Percentiles rank a stretch among this genome's conserved stretches.
phyloP scores from a whole-genome alignment of 495 filamentous ascomycete species.

The Polyplosphaeria fusca region DNA sequence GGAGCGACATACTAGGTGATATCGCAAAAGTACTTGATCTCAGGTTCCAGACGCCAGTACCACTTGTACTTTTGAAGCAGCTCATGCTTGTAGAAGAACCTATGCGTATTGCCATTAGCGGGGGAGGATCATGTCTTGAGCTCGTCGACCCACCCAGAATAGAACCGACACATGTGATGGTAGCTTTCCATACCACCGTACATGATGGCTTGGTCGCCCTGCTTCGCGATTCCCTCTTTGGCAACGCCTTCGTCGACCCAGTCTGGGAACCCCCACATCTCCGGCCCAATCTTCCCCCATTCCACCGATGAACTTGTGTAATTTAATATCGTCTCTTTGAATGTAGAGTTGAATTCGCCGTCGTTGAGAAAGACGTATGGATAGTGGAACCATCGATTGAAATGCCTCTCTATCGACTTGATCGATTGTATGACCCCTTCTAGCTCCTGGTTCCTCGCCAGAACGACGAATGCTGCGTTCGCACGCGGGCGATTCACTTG shows the following conservation, averaged over 20 bases:
- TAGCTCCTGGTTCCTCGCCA: constrained; percentile 94
- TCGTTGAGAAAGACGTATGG: constrained; percentile 99
- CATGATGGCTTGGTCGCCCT: constrained; percentile 98
- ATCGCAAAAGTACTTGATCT: constrained; percentile 99
- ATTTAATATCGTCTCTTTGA: constrained; percentile 83
- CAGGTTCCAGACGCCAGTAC: constrained; percentile 99
- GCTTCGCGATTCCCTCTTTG: constrained; percentile 90
- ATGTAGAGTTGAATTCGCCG: constrained; percentile 88
- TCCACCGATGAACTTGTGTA: constrained; percentile 84
- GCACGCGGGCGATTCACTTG: constrained; percentile 68
- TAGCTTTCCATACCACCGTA: constrained; percentile 99
- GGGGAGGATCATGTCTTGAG: not conserved
- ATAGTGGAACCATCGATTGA: constrained; percentile 99
- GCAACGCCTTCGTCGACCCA: constrained; percentile 93
- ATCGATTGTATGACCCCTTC: constrained; percentile 94
- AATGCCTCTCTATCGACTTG: constrained; percentile 97
- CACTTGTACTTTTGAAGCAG: constrained; percentile 95
- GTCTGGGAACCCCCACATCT: constrained; percentile 95
- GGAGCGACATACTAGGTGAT: constrained; percentile 85
- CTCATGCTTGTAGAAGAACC: constrained; percentile 97
- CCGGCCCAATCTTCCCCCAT: constrained; percentile 88
- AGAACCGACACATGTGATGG: constrained; percentile 83
- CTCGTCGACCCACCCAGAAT: constrained; percentile 77
- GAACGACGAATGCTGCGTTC: constrained; percentile 93
- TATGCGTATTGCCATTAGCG: constrained; percentile 38